These are phyloP conservation scores for Sergeia podlipaevii DNA, from an alignment of 208 protist species.

Conservation along the genomic window DNA sequence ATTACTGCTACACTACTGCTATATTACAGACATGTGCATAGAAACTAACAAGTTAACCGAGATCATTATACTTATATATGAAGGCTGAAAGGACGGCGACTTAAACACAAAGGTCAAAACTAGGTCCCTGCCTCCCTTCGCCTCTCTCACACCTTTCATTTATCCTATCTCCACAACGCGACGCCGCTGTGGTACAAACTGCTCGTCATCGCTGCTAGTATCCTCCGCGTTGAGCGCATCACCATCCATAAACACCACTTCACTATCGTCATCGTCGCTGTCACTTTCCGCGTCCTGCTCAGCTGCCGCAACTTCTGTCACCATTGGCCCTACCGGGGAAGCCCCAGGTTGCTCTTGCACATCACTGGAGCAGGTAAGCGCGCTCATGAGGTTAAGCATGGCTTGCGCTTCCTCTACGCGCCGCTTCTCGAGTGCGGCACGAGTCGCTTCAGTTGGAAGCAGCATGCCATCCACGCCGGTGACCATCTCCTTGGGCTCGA, in stretches of 20 bases:
- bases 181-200: conserved; percentile 7
- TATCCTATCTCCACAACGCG: conserved; percentile 56
- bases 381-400: conserved; percentile 63
- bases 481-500: conserved; percentile 32
- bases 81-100: too few species aligned
- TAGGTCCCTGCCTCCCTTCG: too few species aligned
- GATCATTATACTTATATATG: too few species aligned
- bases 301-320: neutral
- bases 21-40: too few species aligned
- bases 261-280: conserved; percentile 20
- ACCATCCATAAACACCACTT: conserved; percentile 68
- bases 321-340: too few species aligned
- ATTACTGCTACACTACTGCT: too few species aligned
- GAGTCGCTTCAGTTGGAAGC: conserved; percentile 50
- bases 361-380: conserved; percentile 23
- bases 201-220: conserved; percentile 13
- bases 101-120: too few species aligned
- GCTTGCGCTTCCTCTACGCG: conserved; percentile 66
- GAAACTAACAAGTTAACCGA: too few species aligned
- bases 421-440: conserved; percentile 39
- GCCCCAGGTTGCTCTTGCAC: neutral
- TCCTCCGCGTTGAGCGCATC: conserved; percentile 62
- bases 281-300: conserved; percentile 4
- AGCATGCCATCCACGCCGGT: conserved; percentile 34
- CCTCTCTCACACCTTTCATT: too few species aligned